Conservation (phyloP, 768 basidiomycete species). For the Termitomyces sp. region DNA sequence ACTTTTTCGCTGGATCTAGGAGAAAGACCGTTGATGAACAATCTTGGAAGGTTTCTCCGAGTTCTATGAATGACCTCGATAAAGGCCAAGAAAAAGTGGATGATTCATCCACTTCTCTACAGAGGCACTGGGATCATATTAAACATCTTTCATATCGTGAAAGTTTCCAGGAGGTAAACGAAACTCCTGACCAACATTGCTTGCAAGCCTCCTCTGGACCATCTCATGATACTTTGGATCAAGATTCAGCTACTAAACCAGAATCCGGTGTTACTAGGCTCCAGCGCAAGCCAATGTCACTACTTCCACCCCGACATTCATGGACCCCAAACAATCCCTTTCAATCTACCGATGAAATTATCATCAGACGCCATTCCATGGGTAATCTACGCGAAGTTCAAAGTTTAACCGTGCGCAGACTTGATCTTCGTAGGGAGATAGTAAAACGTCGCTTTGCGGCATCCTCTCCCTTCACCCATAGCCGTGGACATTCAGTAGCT, state of each 20-base stretch:
- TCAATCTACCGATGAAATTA: neutral
- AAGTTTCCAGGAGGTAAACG: neutral
- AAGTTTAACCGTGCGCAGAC: neutral
- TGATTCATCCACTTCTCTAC: neutral
- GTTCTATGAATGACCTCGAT: neutral
- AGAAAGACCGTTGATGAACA: neutral
- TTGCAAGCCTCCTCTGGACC: neutral
- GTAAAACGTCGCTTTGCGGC: conserved; percentile 5
- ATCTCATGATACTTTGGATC: neutral
- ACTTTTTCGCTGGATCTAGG: neutral
- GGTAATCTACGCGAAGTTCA: neutral
- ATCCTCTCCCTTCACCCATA: conserved; percentile 1
- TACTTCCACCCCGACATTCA: conserved; percentile 3
- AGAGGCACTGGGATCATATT: neutral
- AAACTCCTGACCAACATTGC: neutral
- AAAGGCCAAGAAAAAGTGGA: neutral
- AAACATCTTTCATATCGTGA: neutral
- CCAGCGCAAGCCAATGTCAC: neutral
- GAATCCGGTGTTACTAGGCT: neutral
- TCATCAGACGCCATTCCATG: conserved; percentile 9
- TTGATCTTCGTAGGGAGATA: conserved; percentile 14
- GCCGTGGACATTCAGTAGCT: neutral
- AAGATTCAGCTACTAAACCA: neutral
- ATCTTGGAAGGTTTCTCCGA: neutral
- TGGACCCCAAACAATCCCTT: conserved; percentile 12